Percentiles rank a stretch among this genome's conserved stretches.
Conservation (phyloP, 1,139 yeast species). For the Diutina sp. region DNA sequence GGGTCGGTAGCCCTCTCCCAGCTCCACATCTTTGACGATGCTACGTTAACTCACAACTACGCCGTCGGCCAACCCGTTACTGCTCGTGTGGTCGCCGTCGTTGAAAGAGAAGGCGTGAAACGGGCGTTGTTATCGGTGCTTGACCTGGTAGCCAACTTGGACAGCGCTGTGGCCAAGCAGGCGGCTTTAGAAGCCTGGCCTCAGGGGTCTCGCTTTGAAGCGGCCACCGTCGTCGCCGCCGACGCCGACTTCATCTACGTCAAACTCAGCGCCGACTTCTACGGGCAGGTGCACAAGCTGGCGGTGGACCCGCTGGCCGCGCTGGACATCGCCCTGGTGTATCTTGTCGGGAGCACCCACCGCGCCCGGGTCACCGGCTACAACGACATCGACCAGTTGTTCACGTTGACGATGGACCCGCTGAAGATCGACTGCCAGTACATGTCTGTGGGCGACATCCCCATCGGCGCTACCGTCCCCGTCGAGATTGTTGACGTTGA, state of each 20-base stretch:
- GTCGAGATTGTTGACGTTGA: constrained; percentile 55
- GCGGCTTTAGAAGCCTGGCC: constrained; percentile 58
- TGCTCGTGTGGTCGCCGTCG: constrained; percentile 58
- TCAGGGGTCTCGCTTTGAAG: constrained; percentile 58
- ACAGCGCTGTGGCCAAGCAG: constrained; percentile 10
- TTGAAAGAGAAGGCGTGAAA: constrained; percentile 42
- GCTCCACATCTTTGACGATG: constrained; percentile 32
- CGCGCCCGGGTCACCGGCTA: constrained; percentile 68
- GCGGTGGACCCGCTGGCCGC: constrained; percentile 44
- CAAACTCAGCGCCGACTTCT: constrained; percentile 8
- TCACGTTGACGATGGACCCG: constrained; percentile 58
- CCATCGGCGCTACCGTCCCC: constrained; percentile 46
- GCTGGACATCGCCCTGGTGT: constrained; percentile 28
- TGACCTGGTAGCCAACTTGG: constrained; percentile 35
- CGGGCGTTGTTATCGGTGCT: constrained; percentile 53
- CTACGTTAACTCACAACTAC: constrained; percentile 45
- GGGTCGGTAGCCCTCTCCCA: constrained; percentile 66
- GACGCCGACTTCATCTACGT: constrained; percentile 38
- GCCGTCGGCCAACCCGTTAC: constrained; percentile 54
- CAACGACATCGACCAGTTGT: constrained; percentile 52
- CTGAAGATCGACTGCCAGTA: constrained; percentile 49
- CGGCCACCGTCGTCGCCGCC: constrained; percentile 44
- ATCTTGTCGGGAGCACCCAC: constrained; percentile 52
- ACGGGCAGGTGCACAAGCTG: constrained; percentile 67
- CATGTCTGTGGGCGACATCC: constrained; percentile 57